These are phyloP conservation scores for Aurantiochytrium sp. DNA, from an alignment of 108 stramenopile species.

Conservation along the genomic window DNA sequence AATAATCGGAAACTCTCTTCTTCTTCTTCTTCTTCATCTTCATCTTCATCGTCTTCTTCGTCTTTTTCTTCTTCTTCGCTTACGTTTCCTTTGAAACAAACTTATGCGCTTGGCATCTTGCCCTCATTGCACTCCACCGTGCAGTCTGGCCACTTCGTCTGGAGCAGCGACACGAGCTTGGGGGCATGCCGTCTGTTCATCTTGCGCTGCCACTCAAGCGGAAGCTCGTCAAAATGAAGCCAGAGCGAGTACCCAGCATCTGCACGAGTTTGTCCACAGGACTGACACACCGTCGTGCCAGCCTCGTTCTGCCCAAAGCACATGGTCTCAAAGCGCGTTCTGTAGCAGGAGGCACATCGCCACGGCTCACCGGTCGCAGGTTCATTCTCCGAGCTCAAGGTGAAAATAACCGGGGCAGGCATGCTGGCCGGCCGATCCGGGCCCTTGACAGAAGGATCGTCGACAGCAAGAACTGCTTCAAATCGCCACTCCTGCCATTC, in stretches of 20 bases:
- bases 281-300: neutral
- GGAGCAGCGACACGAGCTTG: neutral
- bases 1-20: no score
- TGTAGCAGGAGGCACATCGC: slow-evolving; percentile 1
- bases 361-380: neutral
- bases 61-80: neutral
- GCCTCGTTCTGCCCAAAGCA: slow-evolving; percentile 1
- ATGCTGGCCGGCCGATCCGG: neutral
- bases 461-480: neutral
- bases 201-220: slow-evolving; percentile 4
- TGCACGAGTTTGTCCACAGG: neutral
- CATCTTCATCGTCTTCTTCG: no score
- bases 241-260: neutral
- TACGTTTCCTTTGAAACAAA: neutral
- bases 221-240: neutral
- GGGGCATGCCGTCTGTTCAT: slow-evolving; percentile 6
- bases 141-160: slow-evolving; percentile 11
- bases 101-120: neutral
- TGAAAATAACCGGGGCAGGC: neutral
- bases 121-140: neutral
- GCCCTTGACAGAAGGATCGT: neutral
- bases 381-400: neutral
- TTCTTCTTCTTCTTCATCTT: no score
- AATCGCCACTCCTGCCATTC: neutral
- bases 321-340: slow-evolving; percentile 2